Base-by-base conservation (phyloP, 2,329 filamentous ascomycete genomes). In the Fusarium mundagurra region DNA sequence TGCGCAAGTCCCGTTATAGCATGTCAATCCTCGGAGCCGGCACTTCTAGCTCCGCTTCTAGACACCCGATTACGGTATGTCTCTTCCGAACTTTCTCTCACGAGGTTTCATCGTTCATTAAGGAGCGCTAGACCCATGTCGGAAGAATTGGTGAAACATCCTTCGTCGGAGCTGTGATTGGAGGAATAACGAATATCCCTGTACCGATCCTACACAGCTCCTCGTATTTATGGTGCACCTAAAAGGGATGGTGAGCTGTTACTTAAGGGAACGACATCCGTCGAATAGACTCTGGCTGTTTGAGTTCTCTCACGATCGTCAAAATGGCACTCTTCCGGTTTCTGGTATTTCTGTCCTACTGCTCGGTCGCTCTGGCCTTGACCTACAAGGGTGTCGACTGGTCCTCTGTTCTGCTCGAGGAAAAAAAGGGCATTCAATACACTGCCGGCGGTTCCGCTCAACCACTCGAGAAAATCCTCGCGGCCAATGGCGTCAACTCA, bases 371-470 rank as follows among this genome's bases (percentile, higher is more conserved):
- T 12, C 69, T 81, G 5, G 85, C 88, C 33, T 84, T 94, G 8
- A 87, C 86, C 4, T 92, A 91, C 81, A 90, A 88, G 72, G 92
- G 92, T 14, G 90, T 89, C 8, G 92, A 94, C 82, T 93, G 92
- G 87, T 93, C 91, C 3, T 94, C 92, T 0, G 85, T 92, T 3
- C 80, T 88, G 1, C 81, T 93, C 12, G 89, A 92, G 76, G 92
- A 94, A 78, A 83, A 85, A 6, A 84, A 87, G 1, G 92, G 91
- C 4, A 86, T 89, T 71, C 83, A 83, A 1, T 94, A 92, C 84
- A 91, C 89, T 73, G 88, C 87, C 55, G 80, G 85, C 0, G 91
- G 91, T 43, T 81, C 82, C 5, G 81, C 82, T 0, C 83, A 90
- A 66, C 81, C 89, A 0, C 84, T 94, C 3, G 92, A 94, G 77